These are phyloP conservation scores for Calcarisporium arbuscula DNA, from an alignment of 2,329 filamentous ascomycete genomes.

Conservation along the genomic window DNA sequence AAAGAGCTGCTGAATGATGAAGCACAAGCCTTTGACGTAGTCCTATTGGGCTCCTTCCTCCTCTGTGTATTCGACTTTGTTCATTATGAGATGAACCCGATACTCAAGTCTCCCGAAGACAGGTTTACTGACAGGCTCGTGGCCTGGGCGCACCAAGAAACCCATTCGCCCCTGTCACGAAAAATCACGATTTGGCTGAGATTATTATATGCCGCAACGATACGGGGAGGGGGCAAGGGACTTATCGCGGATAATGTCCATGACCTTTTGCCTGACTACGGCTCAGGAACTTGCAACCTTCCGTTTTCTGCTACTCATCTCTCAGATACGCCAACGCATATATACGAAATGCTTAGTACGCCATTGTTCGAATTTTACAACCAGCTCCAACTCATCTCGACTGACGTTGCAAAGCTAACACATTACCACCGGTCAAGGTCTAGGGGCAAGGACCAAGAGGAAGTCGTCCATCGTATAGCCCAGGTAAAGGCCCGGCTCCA, in stretches of 20 bases:
- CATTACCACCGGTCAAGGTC: constrained; percentile 18
- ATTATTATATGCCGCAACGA: constrained; percentile 11
- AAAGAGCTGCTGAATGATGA: constrained; percentile 3
- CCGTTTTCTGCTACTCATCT: not conserved
- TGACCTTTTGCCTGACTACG: constrained; percentile 6
- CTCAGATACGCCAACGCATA: constrained; percentile 5
- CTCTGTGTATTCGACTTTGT: constrained; percentile 12
- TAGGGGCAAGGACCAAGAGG: constrained; percentile 14
- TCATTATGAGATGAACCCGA: constrained; percentile 3
- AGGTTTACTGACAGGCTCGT: constrained; percentile 5
- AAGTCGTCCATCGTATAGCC: constrained; percentile 10
- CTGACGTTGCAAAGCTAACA: constrained; percentile 12
- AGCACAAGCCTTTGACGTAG: constrained; percentile 3
- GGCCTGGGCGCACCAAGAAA: constrained; percentile 1
- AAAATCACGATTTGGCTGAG: constrained; percentile 12
- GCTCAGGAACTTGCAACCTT: constrained; percentile 2
- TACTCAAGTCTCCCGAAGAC: constrained; percentile 6
- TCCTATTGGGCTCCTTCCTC: constrained; percentile 8
- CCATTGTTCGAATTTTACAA: constrained; percentile 16
- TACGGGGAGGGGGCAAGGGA: constrained; percentile 12
- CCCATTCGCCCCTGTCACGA: constrained; percentile 1
- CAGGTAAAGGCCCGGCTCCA: constrained; percentile 9
- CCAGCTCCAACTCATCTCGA: constrained; percentile 14
- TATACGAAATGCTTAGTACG: constrained; percentile 11
- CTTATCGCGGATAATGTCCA: constrained; percentile 10